Conservation (phyloP, 495 filamentous ascomycete genomes). For the Chaetomium cochliodes region DNA sequence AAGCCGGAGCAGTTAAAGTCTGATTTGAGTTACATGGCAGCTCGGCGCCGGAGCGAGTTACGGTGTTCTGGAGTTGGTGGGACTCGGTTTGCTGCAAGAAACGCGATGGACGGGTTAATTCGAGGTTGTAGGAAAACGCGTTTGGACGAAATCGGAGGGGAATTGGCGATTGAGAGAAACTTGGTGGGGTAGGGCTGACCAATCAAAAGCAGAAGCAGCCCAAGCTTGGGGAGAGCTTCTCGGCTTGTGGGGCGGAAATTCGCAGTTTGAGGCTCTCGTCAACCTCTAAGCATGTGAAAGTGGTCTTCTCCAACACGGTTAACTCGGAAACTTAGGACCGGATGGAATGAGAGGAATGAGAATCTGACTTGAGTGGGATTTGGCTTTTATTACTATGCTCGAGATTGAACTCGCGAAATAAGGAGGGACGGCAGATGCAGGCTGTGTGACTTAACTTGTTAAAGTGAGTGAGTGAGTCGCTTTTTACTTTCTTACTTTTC, state of each 20-base stretch:
- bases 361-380: too few relatives aligned
- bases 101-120: conserved; percentile 2
- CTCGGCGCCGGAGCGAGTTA: neutral
- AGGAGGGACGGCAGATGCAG: neutral
- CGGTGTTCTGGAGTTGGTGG: neutral
- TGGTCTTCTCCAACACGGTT: neutral
- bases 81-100: neutral
- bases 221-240: neutral
- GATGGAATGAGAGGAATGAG: conserved; percentile 1
- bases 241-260: conserved; percentile 7
- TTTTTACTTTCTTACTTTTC: too few relatives aligned
- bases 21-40: neutral
- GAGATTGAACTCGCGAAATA: neutral
- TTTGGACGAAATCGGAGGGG: conserved; percentile 3
- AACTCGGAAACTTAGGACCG: neutral
- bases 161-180: conserved; percentile 2
- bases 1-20: neutral
- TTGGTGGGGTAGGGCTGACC: neutral
- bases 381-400: neutral
- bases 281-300: neutral
- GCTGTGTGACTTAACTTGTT: neutral
- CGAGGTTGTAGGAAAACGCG: neutral
- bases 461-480: too few relatives aligned
- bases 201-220: neutral
- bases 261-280: conserved; percentile 9